Conservation (phyloP, 192 early-diverging fungal species). For the Entomortierella beljakovae region DNA sequence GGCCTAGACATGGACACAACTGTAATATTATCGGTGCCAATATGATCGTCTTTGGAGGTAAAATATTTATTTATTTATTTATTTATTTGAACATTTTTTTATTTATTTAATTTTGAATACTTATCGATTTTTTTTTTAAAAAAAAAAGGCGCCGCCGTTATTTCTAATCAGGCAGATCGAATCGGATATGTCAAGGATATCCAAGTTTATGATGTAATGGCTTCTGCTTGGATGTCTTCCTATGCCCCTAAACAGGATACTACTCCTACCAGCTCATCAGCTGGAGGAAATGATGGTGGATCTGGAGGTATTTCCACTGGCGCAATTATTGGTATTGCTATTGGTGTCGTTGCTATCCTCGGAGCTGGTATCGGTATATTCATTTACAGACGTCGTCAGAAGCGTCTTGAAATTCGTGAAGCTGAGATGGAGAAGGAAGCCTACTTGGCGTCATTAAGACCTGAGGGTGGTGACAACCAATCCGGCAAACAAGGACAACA, state of each 20-base stretch:
- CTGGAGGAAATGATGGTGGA: not conserved
- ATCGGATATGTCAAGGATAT: conserved; percentile 28
- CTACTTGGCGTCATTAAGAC: conserved; percentile 26
- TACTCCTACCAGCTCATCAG: conserved; percentile 3
- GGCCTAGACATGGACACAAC: conserved; percentile 17
- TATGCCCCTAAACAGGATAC: conserved; percentile 31
- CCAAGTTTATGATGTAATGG: conserved; percentile 39
- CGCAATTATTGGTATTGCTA: conserved; percentile 24
- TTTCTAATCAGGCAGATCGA: not conserved
- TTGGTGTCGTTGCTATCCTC: conserved; percentile 8
- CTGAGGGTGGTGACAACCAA: conserved; percentile 9
- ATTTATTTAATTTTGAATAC: not conserved
- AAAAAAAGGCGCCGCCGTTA: not conserved
- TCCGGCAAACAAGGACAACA: not conserved
- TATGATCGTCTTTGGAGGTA: conserved; percentile 10
- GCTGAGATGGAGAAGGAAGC: conserved; percentile 41
- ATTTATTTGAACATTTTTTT: not conserved
- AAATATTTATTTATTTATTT: not conserved
- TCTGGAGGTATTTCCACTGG: conserved; percentile 11
- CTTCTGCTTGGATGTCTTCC: conserved; percentile 8
- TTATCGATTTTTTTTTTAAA: too few species aligned
- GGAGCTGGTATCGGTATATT: not conserved
- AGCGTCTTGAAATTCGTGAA: conserved; percentile 25
- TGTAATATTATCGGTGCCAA: conserved; percentile 41
- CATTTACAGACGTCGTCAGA: conserved; percentile 32